Evolutionary conservation across 768 basidiomycete genomes (phyloP).

Genomic region (Filobasidium floriforme): DNA sequence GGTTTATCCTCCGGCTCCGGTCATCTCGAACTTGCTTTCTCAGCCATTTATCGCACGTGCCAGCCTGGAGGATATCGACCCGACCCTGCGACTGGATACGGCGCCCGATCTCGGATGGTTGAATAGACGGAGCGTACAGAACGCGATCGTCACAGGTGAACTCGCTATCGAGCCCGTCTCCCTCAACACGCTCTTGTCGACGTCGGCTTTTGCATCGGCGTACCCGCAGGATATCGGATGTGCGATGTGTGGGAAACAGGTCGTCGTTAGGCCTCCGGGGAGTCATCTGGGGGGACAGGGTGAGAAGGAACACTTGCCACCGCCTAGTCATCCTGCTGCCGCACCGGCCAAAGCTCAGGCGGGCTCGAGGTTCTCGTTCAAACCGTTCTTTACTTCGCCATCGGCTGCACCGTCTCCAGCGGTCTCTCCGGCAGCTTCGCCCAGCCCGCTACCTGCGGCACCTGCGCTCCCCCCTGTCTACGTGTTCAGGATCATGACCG

Average conservation of each 20-base stretch:
- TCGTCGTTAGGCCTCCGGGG: slow-evolving; percentile 44
- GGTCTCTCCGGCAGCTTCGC: slow-evolving; percentile 26
- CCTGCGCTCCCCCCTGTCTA: slow-evolving; percentile 38
- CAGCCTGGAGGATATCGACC: slow-evolving; percentile 79
- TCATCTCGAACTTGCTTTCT: slow-evolving; percentile 63
- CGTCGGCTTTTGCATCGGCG: slow-evolving; percentile 48
- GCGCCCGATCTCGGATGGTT: slow-evolving; percentile 92
- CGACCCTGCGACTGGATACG: slow-evolving; percentile 83
- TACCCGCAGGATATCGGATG: slow-evolving; percentile 57
- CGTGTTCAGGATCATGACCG: slow-evolving; percentile 43
- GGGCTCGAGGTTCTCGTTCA: slow-evolving; percentile 44
- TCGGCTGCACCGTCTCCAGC: slow-evolving; percentile 38
- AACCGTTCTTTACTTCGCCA: slow-evolving; percentile 45
- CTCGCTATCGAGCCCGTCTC: slow-evolving; percentile 81
- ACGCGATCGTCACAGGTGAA: slow-evolving; percentile 79
- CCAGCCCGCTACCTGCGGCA: slow-evolving; percentile 27
- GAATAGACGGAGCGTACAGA: slow-evolving; percentile 70
- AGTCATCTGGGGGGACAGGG: background rate
- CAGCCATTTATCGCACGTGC: slow-evolving; percentile 72
- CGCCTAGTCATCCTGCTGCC: slow-evolving; percentile 51
- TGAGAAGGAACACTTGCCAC: slow-evolving; percentile 38
- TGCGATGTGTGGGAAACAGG: slow-evolving; percentile 63
- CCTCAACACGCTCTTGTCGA: slow-evolving; percentile 55
- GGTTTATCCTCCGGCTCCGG: slow-evolving; percentile 52
- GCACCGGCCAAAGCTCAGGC: slow-evolving; percentile 22